A percentile compares a stretch with the other conserved stretches of the same genome.
phyloP scores from a whole-genome alignment of 1,284 basidiomycete genomes.

The Cryptococcus floricola region DNA sequence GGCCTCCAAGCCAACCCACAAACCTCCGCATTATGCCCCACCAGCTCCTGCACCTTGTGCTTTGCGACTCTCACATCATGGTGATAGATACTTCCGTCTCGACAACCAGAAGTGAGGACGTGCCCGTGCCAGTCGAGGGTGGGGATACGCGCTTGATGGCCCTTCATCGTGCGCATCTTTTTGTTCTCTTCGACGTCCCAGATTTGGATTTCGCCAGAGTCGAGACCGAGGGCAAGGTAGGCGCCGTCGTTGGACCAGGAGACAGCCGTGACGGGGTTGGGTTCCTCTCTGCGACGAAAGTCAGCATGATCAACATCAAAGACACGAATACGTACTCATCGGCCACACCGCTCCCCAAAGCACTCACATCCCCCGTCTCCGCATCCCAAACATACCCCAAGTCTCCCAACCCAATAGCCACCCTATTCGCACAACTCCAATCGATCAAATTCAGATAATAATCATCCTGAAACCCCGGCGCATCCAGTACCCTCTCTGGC shows the following conservation, averaged over 20 bases:
- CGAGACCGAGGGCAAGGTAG: slow-evolving; percentile 76
- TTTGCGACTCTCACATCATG: slow-evolving; percentile 82
- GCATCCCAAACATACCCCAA: slow-evolving; percentile 90
- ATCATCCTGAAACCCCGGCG: slow-evolving; percentile 91
- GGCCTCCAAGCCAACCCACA: slow-evolving; percentile 61
- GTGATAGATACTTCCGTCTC: slow-evolving; percentile 88
- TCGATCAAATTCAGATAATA: slow-evolving; percentile 93
- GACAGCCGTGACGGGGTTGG: slow-evolving; percentile 21
- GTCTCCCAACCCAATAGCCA: slow-evolving; percentile 81
- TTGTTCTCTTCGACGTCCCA: slow-evolving; percentile 83
- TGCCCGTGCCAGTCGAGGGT: slow-evolving; percentile 81
- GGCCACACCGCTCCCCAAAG: slow-evolving; percentile 13
- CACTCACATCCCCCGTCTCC: slow-evolving; percentile 71
- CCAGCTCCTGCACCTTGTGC: slow-evolving; percentile 83
- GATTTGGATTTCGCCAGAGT: slow-evolving; percentile 85
- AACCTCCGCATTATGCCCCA: slow-evolving; percentile 85
- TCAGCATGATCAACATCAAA: background rate
- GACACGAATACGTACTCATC: background rate
- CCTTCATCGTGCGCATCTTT: slow-evolving; percentile 81
- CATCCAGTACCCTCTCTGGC: slow-evolving; percentile 90
- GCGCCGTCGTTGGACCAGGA: slow-evolving; percentile 30
- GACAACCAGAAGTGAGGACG: slow-evolving; percentile 79
- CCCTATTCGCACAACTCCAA: slow-evolving; percentile 81
- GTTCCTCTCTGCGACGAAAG: slow-evolving; percentile 55
- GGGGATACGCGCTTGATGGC: slow-evolving; percentile 72